Base-by-base conservation (phyloP, 768 basidiomycete genomes). In the Candolleomyces aberdarensis region DNA sequence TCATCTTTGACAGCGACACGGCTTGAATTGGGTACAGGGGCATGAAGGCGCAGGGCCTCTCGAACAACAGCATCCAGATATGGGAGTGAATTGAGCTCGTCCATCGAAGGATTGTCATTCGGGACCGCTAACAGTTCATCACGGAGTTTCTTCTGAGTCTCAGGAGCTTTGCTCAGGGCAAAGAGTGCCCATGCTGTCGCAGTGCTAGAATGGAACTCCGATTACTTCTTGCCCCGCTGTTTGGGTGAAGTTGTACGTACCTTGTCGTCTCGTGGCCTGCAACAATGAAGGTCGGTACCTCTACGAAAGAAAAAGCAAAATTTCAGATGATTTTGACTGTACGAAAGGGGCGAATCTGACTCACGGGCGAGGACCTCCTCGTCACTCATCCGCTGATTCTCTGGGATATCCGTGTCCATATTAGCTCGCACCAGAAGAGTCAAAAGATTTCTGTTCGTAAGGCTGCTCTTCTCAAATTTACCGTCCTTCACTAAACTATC, bases 51-150 rank as follows among this genome's bases (percentile, higher is more conserved):
- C 61, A 89, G 67, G 0, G 80, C 82, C 69, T 89, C 88, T 7
- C 82, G 79, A 2, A 87, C 75, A 17, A 88, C 80, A 17, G 74
- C 73, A 63, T 91, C 89, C 20, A 92, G 83, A 66, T 88, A 90
- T 0, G 86, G 81, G 6, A 93, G 76, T 6, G 78, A 73, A 59
- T 83, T 80, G 2, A 92, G 76, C 20, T 86, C 80, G 47, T 91
- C 89, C 84, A 90, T 88, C 0, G 80, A 78, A 3, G 88, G 88
- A 0, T 71, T 81, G 6, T 87, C 83, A 0, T 82, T 84, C 0
- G 77, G 68, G 4, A 86, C 72, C 0, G 71, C 68, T 5, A 79
- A 66, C 3, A 87, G 72, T 65, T 92, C 89, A 1, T 80, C 77
- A 0, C 87, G 78, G 0, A 92, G 78, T 60, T 80, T 82, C 14